Evolutionary conservation across 225 moss, liverwort and hornwort genomes (phyloP).

Genomic region (Takakia lepidozioides): DNA sequence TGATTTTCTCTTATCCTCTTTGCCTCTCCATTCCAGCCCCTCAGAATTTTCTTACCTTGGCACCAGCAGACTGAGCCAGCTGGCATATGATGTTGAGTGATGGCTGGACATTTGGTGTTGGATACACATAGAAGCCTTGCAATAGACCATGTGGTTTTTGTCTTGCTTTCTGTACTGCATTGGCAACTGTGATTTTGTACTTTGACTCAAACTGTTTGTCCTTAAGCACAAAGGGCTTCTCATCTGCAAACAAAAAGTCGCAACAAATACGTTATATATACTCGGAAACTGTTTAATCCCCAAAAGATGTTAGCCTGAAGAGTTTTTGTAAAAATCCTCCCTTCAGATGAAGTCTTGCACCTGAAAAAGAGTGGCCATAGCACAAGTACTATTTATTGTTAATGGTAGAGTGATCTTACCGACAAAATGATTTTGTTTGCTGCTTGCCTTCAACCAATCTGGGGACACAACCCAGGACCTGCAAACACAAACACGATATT

Average conservation of each 20-base stretch:
- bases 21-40: no score
- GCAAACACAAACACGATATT: neutral
- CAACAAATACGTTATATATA: no score
- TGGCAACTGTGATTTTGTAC: slow-evolving; percentile 48
- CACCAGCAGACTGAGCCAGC: slow-evolving; percentile 63
- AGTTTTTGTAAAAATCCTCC: no score
- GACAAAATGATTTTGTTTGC: slow-evolving; percentile 49
- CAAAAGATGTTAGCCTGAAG: no score
- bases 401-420: no score
- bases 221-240: slow-evolving; percentile 43
- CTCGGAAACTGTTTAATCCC: no score
- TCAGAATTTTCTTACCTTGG: slow-evolving; percentile 61
- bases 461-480: slow-evolving; percentile 83
- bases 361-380: no score
- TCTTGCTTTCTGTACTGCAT: slow-evolving; percentile 42
- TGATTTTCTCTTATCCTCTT: no score
- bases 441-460: slow-evolving; percentile 84
- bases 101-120: slow-evolving; percentile 56
- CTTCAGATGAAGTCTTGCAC: no score
- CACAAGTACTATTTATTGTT: no score
- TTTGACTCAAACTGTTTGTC: slow-evolving; percentile 70
- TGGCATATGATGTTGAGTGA: slow-evolving; percentile 41
- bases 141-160: slow-evolving; percentile 50
- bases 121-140: slow-evolving; percentile 46
- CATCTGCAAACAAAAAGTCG: slow-evolving; percentile 27